A percentile compares a stretch with the other conserved stretches of the same genome.
phyloP scores from a whole-genome alignment of 1,284 basidiomycete species.

The Cryptococcus floricola region DNA sequence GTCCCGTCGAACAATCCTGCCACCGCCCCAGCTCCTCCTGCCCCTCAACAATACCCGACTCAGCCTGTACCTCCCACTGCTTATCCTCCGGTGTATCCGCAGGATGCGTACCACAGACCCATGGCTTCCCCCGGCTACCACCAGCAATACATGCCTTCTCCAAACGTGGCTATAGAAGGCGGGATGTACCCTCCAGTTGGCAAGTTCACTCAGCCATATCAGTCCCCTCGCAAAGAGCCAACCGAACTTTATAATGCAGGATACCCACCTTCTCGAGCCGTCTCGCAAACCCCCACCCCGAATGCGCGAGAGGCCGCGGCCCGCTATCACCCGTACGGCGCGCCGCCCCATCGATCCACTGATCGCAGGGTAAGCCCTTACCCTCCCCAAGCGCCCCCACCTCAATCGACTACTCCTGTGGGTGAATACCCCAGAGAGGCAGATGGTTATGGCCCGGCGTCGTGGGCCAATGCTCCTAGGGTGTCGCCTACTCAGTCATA shows the following conservation, averaged over 20 bases:
- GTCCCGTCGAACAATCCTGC: not conserved
- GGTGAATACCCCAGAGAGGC: not conserved
- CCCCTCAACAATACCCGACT: conserved; percentile 8
- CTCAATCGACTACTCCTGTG: no score
- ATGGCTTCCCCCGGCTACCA: not conserved
- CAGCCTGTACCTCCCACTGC: conserved; percentile 8
- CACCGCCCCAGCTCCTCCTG: conserved; percentile 19
- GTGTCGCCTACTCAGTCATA: conserved; percentile 11
- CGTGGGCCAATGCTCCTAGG: not conserved
- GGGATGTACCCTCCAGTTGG: conserved; percentile 1
- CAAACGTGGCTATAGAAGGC: not conserved
- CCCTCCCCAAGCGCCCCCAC: not conserved
- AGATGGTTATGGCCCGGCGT: not conserved
- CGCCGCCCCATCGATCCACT: conserved; percentile 1
- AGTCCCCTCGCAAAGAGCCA: not conserved
- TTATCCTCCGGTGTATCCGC: conserved; percentile 6
- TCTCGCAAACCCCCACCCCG: not conserved
- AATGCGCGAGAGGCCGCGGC: not conserved
- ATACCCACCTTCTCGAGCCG: not conserved
- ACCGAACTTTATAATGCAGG: not conserved
- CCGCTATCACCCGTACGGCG: conserved; percentile 12
- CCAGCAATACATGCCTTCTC: not conserved
- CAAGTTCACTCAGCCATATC: conserved; percentile 12
- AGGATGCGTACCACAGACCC: not conserved
- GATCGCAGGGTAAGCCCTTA: conserved; percentile 4